These are phyloP conservation scores for Hibiscus syriacus DNA, from an alignment of 345 rosid genomes.

Conservation along the genomic window DNA sequence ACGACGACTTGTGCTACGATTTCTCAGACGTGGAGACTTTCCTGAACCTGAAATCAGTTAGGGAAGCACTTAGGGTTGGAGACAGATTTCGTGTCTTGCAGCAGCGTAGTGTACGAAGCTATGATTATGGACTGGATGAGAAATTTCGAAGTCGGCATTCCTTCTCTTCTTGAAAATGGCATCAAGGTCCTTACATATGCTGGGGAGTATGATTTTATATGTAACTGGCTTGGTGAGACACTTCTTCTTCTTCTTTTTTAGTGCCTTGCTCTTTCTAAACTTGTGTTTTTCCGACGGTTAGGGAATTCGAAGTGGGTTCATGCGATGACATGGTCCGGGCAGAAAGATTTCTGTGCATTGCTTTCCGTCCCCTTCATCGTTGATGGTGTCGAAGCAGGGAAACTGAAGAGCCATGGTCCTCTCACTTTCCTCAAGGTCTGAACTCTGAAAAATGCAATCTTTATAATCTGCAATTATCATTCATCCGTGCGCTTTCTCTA, in stretches of 20 bases:
- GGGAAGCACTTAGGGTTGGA: conserved; percentile 63
- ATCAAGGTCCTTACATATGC: too few species aligned
- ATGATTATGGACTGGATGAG: too few species aligned
- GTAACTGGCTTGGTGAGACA: conserved; percentile 81
- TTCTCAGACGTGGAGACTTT: conserved; percentile 60
- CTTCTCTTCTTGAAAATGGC: conserved; percentile 64
- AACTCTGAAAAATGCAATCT: too few species aligned
- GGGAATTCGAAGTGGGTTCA: too few species aligned
- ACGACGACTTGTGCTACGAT: conserved; percentile 60
- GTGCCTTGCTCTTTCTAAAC: not conserved
- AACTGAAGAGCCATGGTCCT: too few species aligned
- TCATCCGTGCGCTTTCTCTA: not conserved
- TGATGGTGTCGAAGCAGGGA: too few species aligned
- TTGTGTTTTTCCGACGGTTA: too few species aligned
- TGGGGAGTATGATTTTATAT: conserved; percentile 74
- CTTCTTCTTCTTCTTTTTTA: too few species aligned
- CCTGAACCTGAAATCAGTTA: conserved; percentile 41
- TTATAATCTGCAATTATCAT: not conserved
- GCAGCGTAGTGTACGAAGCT: conserved; percentile 37
- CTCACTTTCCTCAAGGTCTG: too few species aligned
- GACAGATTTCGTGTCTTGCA: conserved; percentile 62
- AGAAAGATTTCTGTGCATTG: too few species aligned
- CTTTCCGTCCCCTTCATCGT: too few species aligned
- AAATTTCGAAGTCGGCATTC: conserved; percentile 63
- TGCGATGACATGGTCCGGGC: too few species aligned